Evolutionary conservation across 345 rosid species (phyloP), one percentile per base, ranked within the genome.

Genomic region (Mangifera indica): DNA sequence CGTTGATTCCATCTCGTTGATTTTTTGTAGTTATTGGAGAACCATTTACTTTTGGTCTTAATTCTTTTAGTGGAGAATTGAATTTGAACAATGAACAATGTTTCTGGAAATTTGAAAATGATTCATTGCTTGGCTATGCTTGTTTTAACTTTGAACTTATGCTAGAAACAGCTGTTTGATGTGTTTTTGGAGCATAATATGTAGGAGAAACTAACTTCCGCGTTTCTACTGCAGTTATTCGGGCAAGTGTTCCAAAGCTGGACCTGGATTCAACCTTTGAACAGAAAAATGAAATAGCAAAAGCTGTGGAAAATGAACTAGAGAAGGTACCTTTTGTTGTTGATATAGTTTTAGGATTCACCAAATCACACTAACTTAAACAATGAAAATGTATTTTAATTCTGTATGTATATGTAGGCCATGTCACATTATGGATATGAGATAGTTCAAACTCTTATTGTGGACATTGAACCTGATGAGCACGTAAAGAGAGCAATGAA

Each of bases 401-500:
- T 25, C 17, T 13, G 3, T 78, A 34, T 72, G 52, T 62, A 57
- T 74, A 15, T 64, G 40, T 69, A 89, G 94, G 92, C 96, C 74
- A 88, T 86, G 96, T 85, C 95, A 0, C 92, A 86, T 79, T 89
- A 89, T 66, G 92, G 92, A 0, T 89, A 69, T 45, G 89, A 89
- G 90, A 89, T 89, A 29, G 94, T 89, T 69, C 92, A 89, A 81
- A 88, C 95, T 53, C 88, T 89, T 14, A 89, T 89, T 18, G 91
- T 89, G 60, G 94, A 89, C 71, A 84, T 87, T 0, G 92, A 90
- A 82, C 95, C 95, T 60, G 91, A 87, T 79, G 92, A 79, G 34
- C 91, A 81, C 15, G 92, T 90, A 44, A 88, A 90, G 88, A 76
- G 88, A 44, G 92, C 95, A 53, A 90, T 90, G 92, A 90, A 90